phyloP scores from a whole-genome alignment of 352 stramenopile genomes.

The Pythium periplocum region DNA sequence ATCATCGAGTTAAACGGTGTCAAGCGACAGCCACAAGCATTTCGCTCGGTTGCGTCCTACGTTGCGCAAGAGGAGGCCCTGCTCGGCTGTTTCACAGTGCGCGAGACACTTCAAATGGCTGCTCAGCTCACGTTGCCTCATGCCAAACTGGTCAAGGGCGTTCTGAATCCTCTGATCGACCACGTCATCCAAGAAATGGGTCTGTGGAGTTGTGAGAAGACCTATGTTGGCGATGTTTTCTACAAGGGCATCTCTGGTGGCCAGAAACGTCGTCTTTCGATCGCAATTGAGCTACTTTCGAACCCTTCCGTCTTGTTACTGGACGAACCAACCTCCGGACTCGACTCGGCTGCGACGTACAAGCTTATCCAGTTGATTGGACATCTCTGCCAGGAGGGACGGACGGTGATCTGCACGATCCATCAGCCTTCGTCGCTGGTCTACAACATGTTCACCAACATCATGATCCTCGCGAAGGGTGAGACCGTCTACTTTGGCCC shows the following conservation, averaged over 20 bases:
- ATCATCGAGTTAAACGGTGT: no score
- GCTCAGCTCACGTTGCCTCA: no score
- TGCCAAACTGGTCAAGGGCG: no score
- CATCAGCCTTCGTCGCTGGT: conserved; percentile 63
- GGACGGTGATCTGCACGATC: conserved; percentile 56
- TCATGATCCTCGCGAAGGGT: conserved; percentile 55
- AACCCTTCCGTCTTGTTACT: conserved; percentile 73
- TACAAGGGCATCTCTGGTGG: conserved; percentile 68
- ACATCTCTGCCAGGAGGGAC: conserved; percentile 22
- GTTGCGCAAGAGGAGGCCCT: conserved; percentile 36
- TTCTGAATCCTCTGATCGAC: no score
- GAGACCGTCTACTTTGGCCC: conserved; percentile 77
- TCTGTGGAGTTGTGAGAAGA: no score
- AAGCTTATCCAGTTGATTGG: conserved; percentile 43
- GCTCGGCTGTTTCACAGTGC: conserved; percentile 31
- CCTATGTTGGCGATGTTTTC: conserved; percentile 62
- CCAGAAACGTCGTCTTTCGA: conserved; percentile 70
- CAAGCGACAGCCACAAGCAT: no score
- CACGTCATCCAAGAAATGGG: no score
- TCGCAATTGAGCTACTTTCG: conserved; percentile 75
- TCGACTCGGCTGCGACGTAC: conserved; percentile 44
- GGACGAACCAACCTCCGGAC: conserved; percentile 65
- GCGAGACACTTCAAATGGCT: conserved; percentile 23
- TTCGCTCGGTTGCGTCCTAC: no score
- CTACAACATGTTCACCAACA: conserved; percentile 55